Evolutionary conservation across 495 filamentous ascomycete genomes (phyloP).

Genomic region (Talaromyces nanjingensis): DNA sequence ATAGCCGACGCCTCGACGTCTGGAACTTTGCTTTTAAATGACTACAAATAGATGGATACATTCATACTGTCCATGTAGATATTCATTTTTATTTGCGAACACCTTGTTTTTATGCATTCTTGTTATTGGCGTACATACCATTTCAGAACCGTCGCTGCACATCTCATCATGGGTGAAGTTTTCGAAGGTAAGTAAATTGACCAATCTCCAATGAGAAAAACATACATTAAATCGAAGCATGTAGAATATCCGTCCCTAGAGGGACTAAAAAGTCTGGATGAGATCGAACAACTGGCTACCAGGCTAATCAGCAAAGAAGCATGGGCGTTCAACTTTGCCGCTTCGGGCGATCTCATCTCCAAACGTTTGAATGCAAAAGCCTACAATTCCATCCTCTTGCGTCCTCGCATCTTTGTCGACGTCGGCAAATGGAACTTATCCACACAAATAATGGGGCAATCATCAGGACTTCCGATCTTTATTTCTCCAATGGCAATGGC

Average conservation of each 20-base stretch:
- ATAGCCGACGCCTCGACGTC: too few species aligned
- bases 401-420: conserved; percentile 84
- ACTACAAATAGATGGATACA: background rate
- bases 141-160: background rate
- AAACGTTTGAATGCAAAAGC: conserved; percentile 74
- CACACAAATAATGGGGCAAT: conserved; percentile 63
- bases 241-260: conserved; percentile 47
- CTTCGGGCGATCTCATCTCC: conserved; percentile 71
- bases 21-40: background rate
- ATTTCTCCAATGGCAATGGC: conserved; percentile 88
- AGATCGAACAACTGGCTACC: conserved; percentile 66
- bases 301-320: conserved; percentile 69
- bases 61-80: background rate
- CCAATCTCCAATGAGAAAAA: background rate
- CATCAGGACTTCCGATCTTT: conserved; percentile 68
- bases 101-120: background rate
- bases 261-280: conserved; percentile 69
- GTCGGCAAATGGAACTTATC: conserved; percentile 60
- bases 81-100: background rate
- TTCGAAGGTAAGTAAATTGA: background rate
- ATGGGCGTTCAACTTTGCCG: conserved; percentile 94
- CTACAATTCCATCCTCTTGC: conserved; percentile 73
- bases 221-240: background rate
- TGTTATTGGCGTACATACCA: background rate
- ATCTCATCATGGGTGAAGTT: background rate